Evolutionary conservation across 2,329 filamentous ascomycete species (phyloP).

Genomic region (Claviceps sp.): DNA sequence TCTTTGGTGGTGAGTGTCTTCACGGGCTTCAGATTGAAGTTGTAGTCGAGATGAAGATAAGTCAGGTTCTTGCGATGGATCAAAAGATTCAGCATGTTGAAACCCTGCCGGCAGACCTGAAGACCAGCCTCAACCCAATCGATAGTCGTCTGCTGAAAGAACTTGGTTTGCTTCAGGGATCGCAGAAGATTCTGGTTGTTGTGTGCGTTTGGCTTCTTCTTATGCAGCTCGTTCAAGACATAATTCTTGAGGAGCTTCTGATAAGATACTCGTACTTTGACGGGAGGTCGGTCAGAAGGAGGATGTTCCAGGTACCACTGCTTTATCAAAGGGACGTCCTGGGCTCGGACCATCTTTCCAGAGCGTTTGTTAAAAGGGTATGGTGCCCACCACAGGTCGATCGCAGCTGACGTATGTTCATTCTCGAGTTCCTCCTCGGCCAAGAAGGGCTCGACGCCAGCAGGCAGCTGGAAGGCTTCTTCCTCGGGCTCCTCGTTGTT

Average conservation of each 20-base stretch:
- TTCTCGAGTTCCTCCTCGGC: constrained; percentile 81
- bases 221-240: constrained; percentile 92
- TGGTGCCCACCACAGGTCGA: constrained; percentile 95
- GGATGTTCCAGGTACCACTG: constrained; percentile 98
- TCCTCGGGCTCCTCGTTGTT: constrained; percentile 64
- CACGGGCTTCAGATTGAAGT: constrained; percentile 98
- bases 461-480: constrained; percentile 72
- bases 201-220: constrained; percentile 86
- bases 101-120: constrained; percentile 94
- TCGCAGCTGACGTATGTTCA: constrained; percentile 77
- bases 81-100: constrained; percentile 96
- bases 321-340: constrained; percentile 93
- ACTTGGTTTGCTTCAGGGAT: constrained; percentile 90
- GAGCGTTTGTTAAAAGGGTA: constrained; percentile 91
- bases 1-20: constrained; percentile 98
- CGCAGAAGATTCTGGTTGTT: constrained; percentile 86
- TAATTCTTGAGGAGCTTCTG: constrained; percentile 95
- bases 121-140: constrained; percentile 98
- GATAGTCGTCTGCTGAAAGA: constrained; percentile 98
- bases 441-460: constrained; percentile 73
- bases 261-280: constrained; percentile 96
- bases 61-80: constrained; percentile 98
- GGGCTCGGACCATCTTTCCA: constrained; percentile 88
- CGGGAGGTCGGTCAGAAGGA: constrained; percentile 69
- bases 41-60: constrained; percentile 96